Percentiles rank a stretch among this genome's conserved stretches.
Evolutionary conservation across 306 rosid species (phyloP).

Genomic region (Citrullus mucosospermus): DNA sequence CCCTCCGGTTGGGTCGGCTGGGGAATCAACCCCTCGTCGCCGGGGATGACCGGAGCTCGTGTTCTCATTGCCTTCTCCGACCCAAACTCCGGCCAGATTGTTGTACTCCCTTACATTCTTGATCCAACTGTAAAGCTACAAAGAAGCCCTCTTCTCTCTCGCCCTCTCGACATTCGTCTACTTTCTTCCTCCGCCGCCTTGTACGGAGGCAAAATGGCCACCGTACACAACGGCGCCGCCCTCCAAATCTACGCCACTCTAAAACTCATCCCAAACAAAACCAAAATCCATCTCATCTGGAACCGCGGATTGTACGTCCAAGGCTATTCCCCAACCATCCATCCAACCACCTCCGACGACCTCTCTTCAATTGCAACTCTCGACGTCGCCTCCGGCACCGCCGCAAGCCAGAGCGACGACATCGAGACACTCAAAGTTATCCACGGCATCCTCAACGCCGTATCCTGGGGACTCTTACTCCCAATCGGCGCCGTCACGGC

Average conservation of each 20-base stretch:
- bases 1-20: constrained; percentile 98
- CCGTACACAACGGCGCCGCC: constrained; percentile 61
- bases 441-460: constrained; percentile 59
- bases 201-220: constrained; percentile 66
- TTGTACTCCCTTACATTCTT: constrained; percentile 58
- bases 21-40: constrained; percentile 72
- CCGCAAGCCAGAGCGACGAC: constrained; percentile 27
- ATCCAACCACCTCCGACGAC: constrained; percentile 63
- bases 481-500: constrained; percentile 79
- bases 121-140: constrained; percentile 79
- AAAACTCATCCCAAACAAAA: constrained; percentile 46
- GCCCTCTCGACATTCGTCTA: constrained; percentile 61
- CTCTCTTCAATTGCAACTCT: constrained; percentile 61
- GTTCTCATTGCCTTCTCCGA: constrained; percentile 73
- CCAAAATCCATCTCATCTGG: constrained; percentile 69
- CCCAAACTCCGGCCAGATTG: constrained; percentile 68
- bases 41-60: constrained; percentile 77
- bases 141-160: constrained; percentile 63
- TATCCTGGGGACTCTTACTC: constrained; percentile 68
- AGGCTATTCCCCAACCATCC: constrained; percentile 94
- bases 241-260: constrained; percentile 59
- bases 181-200: constrained; percentile 57
- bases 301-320: constrained; percentile 92
- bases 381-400: constrained; percentile 55
- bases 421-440: constrained; percentile 24